These are phyloP conservation scores for Lecanicillium sp. DNA, from an alignment of 2,329 filamentous ascomycete species.

Conservation along the genomic window DNA sequence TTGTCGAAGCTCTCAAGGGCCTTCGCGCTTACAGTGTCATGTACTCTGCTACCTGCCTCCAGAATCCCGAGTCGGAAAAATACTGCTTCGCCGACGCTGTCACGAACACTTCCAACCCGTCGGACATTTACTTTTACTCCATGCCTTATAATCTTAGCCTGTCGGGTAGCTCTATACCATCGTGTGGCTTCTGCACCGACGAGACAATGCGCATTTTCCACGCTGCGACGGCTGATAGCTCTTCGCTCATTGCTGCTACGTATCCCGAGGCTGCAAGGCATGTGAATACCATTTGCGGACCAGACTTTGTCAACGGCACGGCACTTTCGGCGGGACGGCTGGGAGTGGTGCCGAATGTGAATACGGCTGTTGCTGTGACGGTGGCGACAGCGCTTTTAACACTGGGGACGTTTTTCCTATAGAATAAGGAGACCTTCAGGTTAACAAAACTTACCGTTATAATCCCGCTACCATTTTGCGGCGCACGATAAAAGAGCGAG, in stretches of 20 bases:
- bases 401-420: background rate
- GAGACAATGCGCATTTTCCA: conserved; percentile 79
- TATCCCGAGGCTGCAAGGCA: conserved; percentile 65
- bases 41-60: conserved; percentile 74
- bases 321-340: conserved; percentile 1
- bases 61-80: conserved; percentile 51
- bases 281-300: conserved; percentile 59
- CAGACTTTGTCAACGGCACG: conserved; percentile 48
- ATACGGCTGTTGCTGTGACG: background rate
- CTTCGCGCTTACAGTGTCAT: conserved; percentile 69
- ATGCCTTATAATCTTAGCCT: conserved; percentile 69
- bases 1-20: conserved; percentile 66
- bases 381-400: conserved; percentile 3
- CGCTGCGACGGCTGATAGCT: conserved; percentile 55
- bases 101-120: conserved; percentile 61
- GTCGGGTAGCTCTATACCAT: conserved; percentile 58
- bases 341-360: background rate
- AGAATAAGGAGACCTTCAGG: too few relatives aligned
- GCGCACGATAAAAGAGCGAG: too few relatives aligned
- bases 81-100: conserved; percentile 83
- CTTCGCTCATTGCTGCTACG: conserved; percentile 56
- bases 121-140: conserved; percentile 76
- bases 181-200: conserved; percentile 67
- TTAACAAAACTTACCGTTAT: too few relatives aligned
- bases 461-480: too few relatives aligned